phyloP scores from a whole-genome alignment of 228 moss, liverwort and hornwort species.

The Sphagnum fallax region DNA sequence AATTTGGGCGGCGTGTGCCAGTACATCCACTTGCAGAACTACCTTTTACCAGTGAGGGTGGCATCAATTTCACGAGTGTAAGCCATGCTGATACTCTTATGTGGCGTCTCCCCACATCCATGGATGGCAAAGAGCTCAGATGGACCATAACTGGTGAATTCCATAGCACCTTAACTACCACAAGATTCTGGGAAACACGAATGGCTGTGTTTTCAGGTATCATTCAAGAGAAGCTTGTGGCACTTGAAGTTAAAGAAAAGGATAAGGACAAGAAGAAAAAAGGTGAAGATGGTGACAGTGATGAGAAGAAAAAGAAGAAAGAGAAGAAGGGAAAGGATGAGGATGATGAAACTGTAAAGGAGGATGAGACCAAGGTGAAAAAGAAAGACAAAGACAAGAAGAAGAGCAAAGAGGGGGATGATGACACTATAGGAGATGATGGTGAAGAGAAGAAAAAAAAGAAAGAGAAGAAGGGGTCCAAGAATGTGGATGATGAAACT shows the following conservation, averaged over 20 bases:
- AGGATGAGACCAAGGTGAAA: neutral
- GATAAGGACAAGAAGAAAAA: conserved; percentile 3
- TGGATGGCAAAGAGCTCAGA: conserved; percentile 28
- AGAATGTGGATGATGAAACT: neutral
- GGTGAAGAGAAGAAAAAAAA: neutral
- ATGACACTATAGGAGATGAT: neutral
- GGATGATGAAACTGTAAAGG: neutral
- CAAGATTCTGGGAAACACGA: conserved; percentile 48
- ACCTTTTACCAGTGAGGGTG: conserved; percentile 52
- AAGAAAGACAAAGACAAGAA: neutral
- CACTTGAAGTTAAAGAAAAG: conserved; percentile 19
- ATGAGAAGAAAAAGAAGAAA: neutral
- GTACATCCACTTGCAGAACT: conserved; percentile 34
- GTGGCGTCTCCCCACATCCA: conserved; percentile 43
- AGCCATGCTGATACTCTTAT: conserved; percentile 35
- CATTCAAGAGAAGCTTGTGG: conserved; percentile 29
- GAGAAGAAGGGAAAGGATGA: neutral
- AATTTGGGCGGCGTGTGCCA: conserved; percentile 32
- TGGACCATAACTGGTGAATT: conserved; percentile 49
- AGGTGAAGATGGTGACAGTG: too few species aligned
- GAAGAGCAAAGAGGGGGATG: neutral
- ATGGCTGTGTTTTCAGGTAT: conserved; percentile 39
- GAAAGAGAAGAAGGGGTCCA: neutral
- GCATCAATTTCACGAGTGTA: conserved; percentile 25
- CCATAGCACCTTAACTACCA: conserved; percentile 48